Evolutionary conservation across 2,329 filamentous ascomycete genomes (phyloP).

Genomic region (Apiospora hydei): DNA sequence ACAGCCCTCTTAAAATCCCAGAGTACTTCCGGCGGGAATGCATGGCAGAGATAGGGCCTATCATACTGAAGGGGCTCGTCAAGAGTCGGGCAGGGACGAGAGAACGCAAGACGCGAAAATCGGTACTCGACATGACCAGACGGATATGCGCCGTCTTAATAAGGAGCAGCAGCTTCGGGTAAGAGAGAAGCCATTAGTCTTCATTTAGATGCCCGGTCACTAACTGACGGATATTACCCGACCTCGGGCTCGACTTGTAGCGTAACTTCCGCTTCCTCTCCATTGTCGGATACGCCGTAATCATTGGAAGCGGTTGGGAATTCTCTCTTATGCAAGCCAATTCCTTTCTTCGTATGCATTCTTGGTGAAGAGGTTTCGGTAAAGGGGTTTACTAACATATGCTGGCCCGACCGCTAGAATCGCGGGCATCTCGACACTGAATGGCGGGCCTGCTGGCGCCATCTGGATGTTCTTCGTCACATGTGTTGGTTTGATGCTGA

Average conservation of each 20-base stretch:
- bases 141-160: background rate
- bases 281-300: conserved; percentile 24
- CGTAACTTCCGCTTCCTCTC: conserved; percentile 26
- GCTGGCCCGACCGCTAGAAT: conserved; percentile 35
- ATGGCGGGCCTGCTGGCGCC: conserved; percentile 54
- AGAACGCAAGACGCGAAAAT: background rate
- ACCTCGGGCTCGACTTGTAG: background rate
- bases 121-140: background rate
- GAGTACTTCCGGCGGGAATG: background rate
- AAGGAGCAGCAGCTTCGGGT: background rate
- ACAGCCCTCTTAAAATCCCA: background rate
- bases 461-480: conserved; percentile 53
- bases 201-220: background rate
- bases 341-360: background rate
- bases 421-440: conserved; percentile 31
- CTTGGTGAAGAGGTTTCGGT: background rate
- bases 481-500: conserved; percentile 47
- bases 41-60: background rate
- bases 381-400: background rate
- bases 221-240: background rate
- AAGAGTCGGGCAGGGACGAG: background rate
- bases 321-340: background rate
- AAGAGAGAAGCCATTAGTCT: background rate
- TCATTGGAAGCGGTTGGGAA: conserved; percentile 23
- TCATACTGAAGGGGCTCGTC: background rate